These are phyloP conservation scores for Aspergillus bombycis DNA, from an alignment of 2,329 filamentous ascomycete species.

Conservation along the genomic window DNA sequence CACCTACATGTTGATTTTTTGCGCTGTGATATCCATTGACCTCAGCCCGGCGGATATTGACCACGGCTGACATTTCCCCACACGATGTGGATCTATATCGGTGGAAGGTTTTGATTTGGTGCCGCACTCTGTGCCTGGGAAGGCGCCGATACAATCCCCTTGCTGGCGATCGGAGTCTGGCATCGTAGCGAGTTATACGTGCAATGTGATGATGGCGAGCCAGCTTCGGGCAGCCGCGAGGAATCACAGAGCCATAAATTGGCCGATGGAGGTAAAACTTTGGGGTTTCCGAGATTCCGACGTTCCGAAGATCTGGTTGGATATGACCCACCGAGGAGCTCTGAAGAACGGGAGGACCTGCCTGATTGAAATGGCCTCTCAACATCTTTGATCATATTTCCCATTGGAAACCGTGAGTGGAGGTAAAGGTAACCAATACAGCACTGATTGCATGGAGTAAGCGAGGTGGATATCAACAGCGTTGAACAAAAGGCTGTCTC, in stretches of 20 bases:
- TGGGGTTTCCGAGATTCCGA: not conserved
- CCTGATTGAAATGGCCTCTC: not conserved
- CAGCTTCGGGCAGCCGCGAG: not conserved
- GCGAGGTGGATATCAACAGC: no score
- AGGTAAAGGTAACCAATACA: no score
- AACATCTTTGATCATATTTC: no score
- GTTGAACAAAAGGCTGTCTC: not conserved
- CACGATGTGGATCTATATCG: not conserved
- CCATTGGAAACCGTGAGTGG: no score
- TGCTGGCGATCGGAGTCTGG: not conserved
- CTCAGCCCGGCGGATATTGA: not conserved
- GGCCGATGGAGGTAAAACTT: not conserved
- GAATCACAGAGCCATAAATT: not conserved
- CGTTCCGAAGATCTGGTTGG: not conserved
- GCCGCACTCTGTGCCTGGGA: not conserved
- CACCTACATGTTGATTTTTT: not conserved
- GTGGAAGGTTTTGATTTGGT: not conserved
- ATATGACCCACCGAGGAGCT: not conserved
- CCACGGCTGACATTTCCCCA: not conserved
- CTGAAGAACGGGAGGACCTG: not conserved
- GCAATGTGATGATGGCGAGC: not conserved
- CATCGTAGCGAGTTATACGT: not conserved
- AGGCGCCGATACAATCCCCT: not conserved
- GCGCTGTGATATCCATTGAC: not conserved
- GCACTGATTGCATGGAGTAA: no score